Evolutionary conservation across 2,329 filamentous ascomycete species (phyloP), one percentile per base, ranked within the genome.

Genomic region (Ceratocystis albifundus): DNA sequence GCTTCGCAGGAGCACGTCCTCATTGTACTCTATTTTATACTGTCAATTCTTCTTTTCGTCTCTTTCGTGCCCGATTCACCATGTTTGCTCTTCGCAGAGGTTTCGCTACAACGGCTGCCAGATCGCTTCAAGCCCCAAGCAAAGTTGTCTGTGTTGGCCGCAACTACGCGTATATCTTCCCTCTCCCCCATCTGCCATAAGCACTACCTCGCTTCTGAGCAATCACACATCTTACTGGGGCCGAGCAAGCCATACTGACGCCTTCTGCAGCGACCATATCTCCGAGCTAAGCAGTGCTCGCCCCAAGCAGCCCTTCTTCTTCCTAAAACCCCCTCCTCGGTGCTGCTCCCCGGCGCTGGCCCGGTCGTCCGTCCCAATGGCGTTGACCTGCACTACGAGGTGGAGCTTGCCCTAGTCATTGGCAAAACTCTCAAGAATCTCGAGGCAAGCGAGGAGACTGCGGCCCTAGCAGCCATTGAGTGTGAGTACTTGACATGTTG

Each of bases 261-360:
- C 8, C 25, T 22, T 36, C 25, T 44, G 46, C 72, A 94, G 90
- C 72, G 94, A 96, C 76, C 94, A 99, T 78, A 88, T 97, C 74
- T 84, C 88, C 70, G 94, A 99, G 80, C 84, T 99, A 71, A 91
- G 91, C 77, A 96, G 88, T 76, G 81, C 82, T 68, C 85, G 86
- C 70, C 94, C 94, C 63, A 95, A 94, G 76, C 91, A 96, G 77
- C 94, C 94, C 30, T 97, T 99, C 79, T 99, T 96, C 86, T 99
- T 99, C 82, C 84, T 97, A 71, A 99, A 99, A 82, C 94, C 94
- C 1, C 92, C 0, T 90, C 88, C 50, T 89, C 91, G 2, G 89
- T 99, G 71, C 83, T 97, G 3, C 81, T 88, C 25, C 90, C 90
- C 0, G 83, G 84, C 32, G 83, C 85, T 66, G 92, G 92, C 0